phyloP scores from a whole-genome alignment of 371 early-diverging fungal genomes.

The Syncephalis plumigaleata region DNA sequence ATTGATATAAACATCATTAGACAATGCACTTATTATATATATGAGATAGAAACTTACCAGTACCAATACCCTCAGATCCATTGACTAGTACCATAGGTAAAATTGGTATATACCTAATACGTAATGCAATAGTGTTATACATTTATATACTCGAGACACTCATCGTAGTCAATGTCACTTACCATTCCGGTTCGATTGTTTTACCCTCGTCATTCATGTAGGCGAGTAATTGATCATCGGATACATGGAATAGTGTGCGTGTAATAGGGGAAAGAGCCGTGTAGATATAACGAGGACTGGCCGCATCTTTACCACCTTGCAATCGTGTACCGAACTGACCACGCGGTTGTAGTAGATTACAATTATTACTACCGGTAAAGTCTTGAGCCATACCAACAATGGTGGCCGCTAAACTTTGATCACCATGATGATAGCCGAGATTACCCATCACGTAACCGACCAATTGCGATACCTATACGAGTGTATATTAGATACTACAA shows the following conservation, averaged over 20 bases:
- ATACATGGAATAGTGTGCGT: constrained; percentile 65
- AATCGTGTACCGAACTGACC: constrained; percentile 98
- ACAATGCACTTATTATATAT: no score
- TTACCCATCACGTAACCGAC: constrained; percentile 91
- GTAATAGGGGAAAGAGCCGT: constrained; percentile 72
- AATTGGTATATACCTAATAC: constrained; percentile 75
- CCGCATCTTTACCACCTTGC: constrained; percentile 97
- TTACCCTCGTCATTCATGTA: constrained; percentile 93
- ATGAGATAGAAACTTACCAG: no score
- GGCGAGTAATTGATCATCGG: constrained; percentile 80
- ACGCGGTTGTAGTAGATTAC: constrained; percentile 78
- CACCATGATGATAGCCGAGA: constrained; percentile 98
- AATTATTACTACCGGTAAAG: constrained; percentile 97
- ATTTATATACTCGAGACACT: no score
- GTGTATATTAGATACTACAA: neutral
- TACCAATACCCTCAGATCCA: constrained; percentile 98
- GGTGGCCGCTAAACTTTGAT: constrained; percentile 73
- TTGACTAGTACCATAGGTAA: constrained; percentile 96
- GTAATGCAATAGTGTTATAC: neutral
- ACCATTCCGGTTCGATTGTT: constrained; percentile 93
- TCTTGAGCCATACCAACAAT: constrained; percentile 97
- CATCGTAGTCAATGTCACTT: no score
- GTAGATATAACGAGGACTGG: constrained; percentile 95
- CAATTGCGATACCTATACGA: constrained; percentile 62
- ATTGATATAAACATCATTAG: no score